These are phyloP conservation scores for Hortaea sp. DNA, from an alignment of 2,329 filamentous ascomycete species.

Conservation along the genomic window DNA sequence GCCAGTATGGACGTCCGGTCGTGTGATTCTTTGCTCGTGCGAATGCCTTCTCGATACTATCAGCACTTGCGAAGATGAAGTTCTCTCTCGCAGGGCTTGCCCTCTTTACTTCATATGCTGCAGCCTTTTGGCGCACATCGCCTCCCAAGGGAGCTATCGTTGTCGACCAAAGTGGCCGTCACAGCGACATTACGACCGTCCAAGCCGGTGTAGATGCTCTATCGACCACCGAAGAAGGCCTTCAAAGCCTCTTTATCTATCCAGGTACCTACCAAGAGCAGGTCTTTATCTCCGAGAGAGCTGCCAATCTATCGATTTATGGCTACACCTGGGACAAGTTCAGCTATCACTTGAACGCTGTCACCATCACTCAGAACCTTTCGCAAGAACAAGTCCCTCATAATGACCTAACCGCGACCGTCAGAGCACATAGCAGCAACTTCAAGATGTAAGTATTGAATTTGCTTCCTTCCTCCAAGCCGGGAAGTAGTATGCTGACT, in stretches of 20 bases:
- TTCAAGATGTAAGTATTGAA: conserved; percentile 35
- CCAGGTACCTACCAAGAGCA: conserved; percentile 52
- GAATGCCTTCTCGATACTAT: neutral
- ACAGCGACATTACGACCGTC: conserved; percentile 35
- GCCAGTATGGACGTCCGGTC: neutral
- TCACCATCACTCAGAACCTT: conserved; percentile 38
- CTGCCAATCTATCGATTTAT: conserved; percentile 39
- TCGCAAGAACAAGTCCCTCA: conserved; percentile 36
- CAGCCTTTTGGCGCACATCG: neutral
- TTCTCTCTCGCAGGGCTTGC: neutral
- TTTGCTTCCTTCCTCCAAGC: no score
- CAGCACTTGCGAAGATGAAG: neutral
- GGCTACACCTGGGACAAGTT: conserved; percentile 47
- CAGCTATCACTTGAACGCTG: conserved; percentile 46
- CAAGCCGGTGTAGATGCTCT: conserved; percentile 50
- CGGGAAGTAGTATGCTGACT: no score
- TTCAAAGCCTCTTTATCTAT: conserved; percentile 53
- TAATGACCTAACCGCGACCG: conserved; percentile 46
- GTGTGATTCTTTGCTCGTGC: neutral
- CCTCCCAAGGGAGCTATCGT: neutral
- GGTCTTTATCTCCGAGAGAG: conserved; percentile 36
- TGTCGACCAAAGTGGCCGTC: neutral
- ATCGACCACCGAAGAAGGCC: conserved; percentile 32
- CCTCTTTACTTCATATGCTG: neutral
- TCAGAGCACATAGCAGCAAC: conserved; percentile 37